phyloP scores from a whole-genome alignment of 495 filamentous ascomycete genomes.

The Poronia punctata region DNA sequence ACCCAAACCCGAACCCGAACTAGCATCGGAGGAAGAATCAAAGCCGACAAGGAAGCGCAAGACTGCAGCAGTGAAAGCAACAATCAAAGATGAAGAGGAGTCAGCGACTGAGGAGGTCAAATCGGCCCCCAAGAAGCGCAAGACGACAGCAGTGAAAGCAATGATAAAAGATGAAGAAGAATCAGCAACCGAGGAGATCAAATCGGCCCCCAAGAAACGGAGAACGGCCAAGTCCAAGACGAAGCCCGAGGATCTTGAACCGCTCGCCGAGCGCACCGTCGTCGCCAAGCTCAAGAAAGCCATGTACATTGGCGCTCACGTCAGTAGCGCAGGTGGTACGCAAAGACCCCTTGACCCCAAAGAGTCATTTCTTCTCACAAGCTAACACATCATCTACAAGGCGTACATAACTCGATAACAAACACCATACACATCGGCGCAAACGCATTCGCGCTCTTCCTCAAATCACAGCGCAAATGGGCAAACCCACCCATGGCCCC shows the following conservation, averaged over 20 bases:
- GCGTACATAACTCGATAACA: conserved; percentile 79
- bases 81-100: conserved; percentile 14
- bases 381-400: conserved; percentile 31
- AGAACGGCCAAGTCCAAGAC: conserved; percentile 23
- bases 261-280: conserved; percentile 59
- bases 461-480: conserved; percentile 96
- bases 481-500: conserved; percentile 67
- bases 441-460: conserved; percentile 88
- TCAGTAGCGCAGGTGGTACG: conserved; percentile 77
- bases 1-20: background rate
- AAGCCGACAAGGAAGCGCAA: conserved; percentile 28
- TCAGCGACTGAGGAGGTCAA: conserved; percentile 5
- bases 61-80: conserved; percentile 17
- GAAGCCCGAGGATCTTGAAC: conserved; percentile 48
- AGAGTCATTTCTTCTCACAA: background rate
- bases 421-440: conserved; percentile 79
- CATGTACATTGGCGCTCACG: conserved; percentile 88
- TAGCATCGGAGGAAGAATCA: conserved; percentile 4
- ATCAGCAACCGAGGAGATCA: conserved; percentile 20
- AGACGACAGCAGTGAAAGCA: conserved; percentile 21
- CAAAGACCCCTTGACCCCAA: conserved; percentile 3
- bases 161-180: conserved; percentile 22
- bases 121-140: conserved; percentile 30
- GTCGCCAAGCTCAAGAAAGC: conserved; percentile 51
- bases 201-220: conserved; percentile 33